Evolutionary conservation across 1,139 yeast species (phyloP).

Genomic region (Scheffersomyces segobiensis): DNA sequence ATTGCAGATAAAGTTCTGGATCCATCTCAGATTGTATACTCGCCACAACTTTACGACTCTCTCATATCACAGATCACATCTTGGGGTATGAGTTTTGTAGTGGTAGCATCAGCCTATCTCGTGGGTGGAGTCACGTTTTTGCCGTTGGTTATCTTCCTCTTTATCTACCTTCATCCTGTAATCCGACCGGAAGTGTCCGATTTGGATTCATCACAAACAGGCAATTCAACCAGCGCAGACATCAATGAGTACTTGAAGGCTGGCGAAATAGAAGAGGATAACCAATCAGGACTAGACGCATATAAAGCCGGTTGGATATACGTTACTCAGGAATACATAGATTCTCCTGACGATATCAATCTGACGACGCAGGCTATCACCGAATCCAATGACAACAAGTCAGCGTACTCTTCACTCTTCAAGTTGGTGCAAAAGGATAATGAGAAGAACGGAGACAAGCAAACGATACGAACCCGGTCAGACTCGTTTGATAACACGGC

Average conservation of each 20-base stretch:
- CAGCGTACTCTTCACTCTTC: conserved; percentile 62
- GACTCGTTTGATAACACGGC: conserved; percentile 12
- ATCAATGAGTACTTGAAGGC: conserved; percentile 47
- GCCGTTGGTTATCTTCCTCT: conserved; percentile 49
- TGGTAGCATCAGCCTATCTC: conserved; percentile 34
- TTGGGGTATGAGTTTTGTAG: conserved; percentile 16
- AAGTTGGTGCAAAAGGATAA: conserved; percentile 47
- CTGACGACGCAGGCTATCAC: conserved; percentile 35
- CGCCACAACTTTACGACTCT: background rate
- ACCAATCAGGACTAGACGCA: conserved; percentile 62
- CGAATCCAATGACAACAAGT: conserved; percentile 44
- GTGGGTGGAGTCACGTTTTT: conserved; percentile 81
- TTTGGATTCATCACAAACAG: conserved; percentile 14
- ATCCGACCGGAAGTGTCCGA: conserved; percentile 10
- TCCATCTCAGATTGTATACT: background rate
- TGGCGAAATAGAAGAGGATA: conserved; percentile 61
- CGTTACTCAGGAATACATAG: conserved; percentile 75
- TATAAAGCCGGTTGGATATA: conserved; percentile 78
- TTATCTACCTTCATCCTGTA: conserved; percentile 40
- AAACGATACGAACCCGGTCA: conserved; percentile 12
- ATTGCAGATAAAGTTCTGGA: background rate
- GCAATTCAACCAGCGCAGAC: conserved; percentile 18
- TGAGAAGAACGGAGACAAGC: conserved; percentile 18
- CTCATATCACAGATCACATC: background rate
- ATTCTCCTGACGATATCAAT: conserved; percentile 39